These are phyloP conservation scores for Obelidium mucronatum DNA, from an alignment of 192 early-diverging fungal species.

Conservation along the genomic window DNA sequence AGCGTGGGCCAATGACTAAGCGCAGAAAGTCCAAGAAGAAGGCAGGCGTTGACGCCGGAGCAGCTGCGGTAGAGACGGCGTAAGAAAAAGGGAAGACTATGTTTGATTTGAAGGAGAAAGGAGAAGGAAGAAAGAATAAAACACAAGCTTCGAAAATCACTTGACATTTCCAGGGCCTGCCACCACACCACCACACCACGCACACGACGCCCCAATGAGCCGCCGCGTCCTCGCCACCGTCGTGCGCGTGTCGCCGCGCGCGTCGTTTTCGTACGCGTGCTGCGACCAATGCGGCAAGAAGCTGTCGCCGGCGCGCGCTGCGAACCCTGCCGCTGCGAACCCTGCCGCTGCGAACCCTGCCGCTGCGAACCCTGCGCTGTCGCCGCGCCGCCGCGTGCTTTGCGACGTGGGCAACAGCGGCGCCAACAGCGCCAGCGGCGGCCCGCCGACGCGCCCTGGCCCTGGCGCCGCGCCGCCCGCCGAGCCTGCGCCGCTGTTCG, in stretches of 20 bases:
- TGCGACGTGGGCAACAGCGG: neutral
- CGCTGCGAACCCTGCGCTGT: no score
- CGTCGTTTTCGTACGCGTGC: constrained; percentile 4
- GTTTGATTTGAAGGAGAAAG: neutral
- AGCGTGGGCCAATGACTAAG: constrained; percentile 14
- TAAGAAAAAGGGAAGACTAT: neutral
- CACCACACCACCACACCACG: neutral
- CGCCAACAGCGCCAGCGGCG: neutral
- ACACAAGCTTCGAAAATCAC: no score
- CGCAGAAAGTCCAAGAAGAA: neutral
- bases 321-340: no score
- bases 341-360: no score
- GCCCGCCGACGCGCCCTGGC: neutral
- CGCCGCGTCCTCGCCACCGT: constrained; percentile 13
- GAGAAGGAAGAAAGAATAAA: neutral
- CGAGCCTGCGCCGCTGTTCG: neutral
- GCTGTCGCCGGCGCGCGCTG: neutral
- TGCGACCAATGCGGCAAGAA: constrained; percentile 10
- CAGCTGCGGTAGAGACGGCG: no score
- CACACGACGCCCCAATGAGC: neutral
- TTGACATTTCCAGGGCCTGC: no score
- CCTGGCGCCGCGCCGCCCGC: neutral
- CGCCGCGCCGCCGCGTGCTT: no score
- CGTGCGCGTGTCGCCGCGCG: neutral
- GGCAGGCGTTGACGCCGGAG: no score